Conservation (phyloP, 805 yeast genomes). For the Kuraishia ogatae region DNA sequence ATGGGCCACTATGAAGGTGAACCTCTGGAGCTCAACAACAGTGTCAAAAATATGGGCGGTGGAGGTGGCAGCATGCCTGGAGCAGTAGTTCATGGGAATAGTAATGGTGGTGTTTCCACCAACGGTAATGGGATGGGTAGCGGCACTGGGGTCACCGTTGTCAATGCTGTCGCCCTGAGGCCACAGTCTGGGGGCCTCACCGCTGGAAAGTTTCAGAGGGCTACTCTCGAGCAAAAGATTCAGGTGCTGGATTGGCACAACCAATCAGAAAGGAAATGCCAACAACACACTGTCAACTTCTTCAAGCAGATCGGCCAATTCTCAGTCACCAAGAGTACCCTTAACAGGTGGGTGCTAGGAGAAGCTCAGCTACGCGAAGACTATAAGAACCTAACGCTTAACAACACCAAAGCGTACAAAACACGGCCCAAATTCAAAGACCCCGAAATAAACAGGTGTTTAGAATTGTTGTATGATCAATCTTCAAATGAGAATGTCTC, state of each 20-base stretch:
- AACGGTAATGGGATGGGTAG: not conserved
- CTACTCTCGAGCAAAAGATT: conserved; percentile 28
- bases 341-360: conserved; percentile 29
- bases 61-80: not conserved
- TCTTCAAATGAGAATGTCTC: conserved; percentile 18
- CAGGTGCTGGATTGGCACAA: conserved; percentile 27
- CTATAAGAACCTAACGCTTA: conserved; percentile 16
- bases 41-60: not conserved
- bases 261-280: conserved; percentile 21
- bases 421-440: conserved; percentile 23
- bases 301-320: conserved; percentile 22
- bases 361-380: conserved; percentile 22
- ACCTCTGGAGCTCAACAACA: not conserved
- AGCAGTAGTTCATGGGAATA: too few species aligned
- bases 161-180: not conserved
- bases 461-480: conserved; percentile 28
- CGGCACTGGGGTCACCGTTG: not conserved
- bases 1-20: not conserved
- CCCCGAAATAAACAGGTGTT: conserved; percentile 25
- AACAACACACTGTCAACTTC: conserved; percentile 24
- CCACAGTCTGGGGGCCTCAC: not conserved
- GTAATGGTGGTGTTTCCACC: not conserved
- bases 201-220: conserved; percentile 18
- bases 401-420: conserved; percentile 19
- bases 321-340: conserved; percentile 27